Evolutionary conservation across 306 rosid genomes (phyloP).

Genomic region (Gillenia trifoliata): DNA sequence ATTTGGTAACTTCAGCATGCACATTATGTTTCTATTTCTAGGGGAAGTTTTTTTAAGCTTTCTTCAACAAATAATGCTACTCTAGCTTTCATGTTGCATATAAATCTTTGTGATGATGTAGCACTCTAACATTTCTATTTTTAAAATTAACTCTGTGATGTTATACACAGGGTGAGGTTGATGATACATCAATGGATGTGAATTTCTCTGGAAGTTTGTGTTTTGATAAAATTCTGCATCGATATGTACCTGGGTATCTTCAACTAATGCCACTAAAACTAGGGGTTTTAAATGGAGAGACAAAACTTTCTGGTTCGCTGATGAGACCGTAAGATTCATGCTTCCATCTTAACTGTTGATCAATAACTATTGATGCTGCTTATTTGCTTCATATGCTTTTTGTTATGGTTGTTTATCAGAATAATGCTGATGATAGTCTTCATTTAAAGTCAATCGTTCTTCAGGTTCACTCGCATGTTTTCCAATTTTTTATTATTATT

Average conservation of each 20-base stretch:
- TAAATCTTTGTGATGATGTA: background rate
- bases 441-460: constrained; percentile 21
- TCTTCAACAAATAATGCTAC: background rate
- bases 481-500: constrained; percentile 7
- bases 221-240: constrained; percentile 66
- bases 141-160: constrained; percentile 14
- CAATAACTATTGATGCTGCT: background rate
- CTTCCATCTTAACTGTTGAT: constrained; percentile 11
- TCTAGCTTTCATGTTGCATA: background rate
- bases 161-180: constrained; percentile 69
- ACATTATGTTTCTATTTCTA: background rate
- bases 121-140: background rate
- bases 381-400: constrained; percentile 20
- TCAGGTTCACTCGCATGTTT: constrained; percentile 11
- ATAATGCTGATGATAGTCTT: background rate
- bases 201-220: constrained; percentile 82
- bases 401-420: background rate
- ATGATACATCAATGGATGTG: constrained; percentile 79
- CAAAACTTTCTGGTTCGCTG: constrained; percentile 79
- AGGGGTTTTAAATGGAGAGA: constrained; percentile 74
- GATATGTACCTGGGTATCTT: constrained; percentile 64
- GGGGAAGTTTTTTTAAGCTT: background rate
- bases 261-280: constrained; percentile 58
- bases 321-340: constrained; percentile 70
- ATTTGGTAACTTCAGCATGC: background rate